Base-by-base conservation (phyloP, 306 rosid genomes). In the Pyrus pyrifolia region DNA sequence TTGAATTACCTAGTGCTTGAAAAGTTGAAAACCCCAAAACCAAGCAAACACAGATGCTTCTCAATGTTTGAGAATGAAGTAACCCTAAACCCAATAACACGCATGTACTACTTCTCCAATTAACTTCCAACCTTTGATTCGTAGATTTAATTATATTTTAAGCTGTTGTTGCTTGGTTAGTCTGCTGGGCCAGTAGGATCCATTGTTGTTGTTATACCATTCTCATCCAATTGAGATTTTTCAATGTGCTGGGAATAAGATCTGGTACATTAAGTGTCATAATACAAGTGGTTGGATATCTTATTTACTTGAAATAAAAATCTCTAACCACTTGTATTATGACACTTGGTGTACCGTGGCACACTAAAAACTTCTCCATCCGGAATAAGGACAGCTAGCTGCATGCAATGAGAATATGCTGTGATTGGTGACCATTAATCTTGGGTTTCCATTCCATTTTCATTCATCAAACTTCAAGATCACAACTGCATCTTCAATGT, bases 121-220 rank as follows among this genome's bases (percentile, higher is more conserved):
- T 13, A 58, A 33, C 44, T 14, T 58, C 69, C 42, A 38, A 38
- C 42, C 42, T 38, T 35, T 7, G 42, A 38, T 38, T 38, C 42
- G 7, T 38, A 1, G 42, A 38, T 38, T 38, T 38, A 38, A 38
- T 0, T 38, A 38, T 38, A 38, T 38, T 38, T 38, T 38, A 38
- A 38, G 42, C 42, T 38, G 42, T 7, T 44, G 35, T 30, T 40
- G 76, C 73, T 62, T 78, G 76, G 73, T 62, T 73, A 18, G 22
- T 77, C 71, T 38, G 84, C 76, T 77, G 76, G 72, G 79, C 62
- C 85, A 51, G 17, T 82, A 68, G 82, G 62, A 73, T 81, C 79
- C 76, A 67, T 3, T 60, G 51, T 65, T 66, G 52, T 8, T 31
- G 76, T 60, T 46, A 46, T 59, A 31, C 33, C 64, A 53, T 58